Evolutionary conservation across 1,284 basidiomycete genomes (phyloP).

Genomic region (Moesziomyces sp.): DNA sequence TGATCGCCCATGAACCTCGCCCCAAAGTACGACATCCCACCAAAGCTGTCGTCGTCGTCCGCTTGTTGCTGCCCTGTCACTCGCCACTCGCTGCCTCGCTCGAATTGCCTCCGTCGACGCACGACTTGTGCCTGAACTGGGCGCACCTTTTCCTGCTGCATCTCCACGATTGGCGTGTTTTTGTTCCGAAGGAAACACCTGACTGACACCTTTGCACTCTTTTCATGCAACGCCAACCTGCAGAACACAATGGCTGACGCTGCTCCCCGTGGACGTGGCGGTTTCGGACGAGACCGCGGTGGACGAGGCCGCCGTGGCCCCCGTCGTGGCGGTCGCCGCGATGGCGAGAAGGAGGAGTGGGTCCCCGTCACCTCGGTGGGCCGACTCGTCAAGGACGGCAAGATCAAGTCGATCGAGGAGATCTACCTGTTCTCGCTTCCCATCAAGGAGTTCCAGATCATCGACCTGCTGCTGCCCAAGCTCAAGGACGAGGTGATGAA

Average conservation of each 20-base stretch:
- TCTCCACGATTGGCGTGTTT: not conserved
- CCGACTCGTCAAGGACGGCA: constrained; percentile 98
- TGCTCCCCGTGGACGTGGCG: constrained; percentile 72
- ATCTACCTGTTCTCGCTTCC: constrained; percentile 99
- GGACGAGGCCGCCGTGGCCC: constrained; percentile 85
- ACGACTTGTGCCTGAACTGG: too few species aligned
- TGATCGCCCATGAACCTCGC: too few species aligned
- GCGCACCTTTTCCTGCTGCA: not conserved
- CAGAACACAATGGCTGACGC: constrained; percentile 66
- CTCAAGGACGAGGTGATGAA: constrained; percentile 93
- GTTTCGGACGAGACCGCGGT: constrained; percentile 73
- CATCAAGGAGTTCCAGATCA: constrained; percentile 68
- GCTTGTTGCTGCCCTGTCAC: too few species aligned
- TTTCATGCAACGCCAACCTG: not conserved
- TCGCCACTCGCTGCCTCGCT: too few species aligned
- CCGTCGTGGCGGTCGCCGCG: constrained; percentile 94
- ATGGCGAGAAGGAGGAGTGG: constrained; percentile 94
- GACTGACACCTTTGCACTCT: constrained; percentile 10
- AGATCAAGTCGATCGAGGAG: constrained; percentile 99
- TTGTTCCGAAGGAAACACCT: too few species aligned
- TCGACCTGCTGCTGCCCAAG: constrained; percentile 67
- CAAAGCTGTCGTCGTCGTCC: too few species aligned
- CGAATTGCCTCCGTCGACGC: too few species aligned
- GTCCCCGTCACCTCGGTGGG: constrained; percentile 99
- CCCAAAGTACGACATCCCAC: too few species aligned